A percentile compares a stretch with the other conserved stretches of the same genome.
Evolutionary conservation across 2,329 filamentous ascomycete genomes (phyloP).

Genomic region (Fusarium newnesense): DNA sequence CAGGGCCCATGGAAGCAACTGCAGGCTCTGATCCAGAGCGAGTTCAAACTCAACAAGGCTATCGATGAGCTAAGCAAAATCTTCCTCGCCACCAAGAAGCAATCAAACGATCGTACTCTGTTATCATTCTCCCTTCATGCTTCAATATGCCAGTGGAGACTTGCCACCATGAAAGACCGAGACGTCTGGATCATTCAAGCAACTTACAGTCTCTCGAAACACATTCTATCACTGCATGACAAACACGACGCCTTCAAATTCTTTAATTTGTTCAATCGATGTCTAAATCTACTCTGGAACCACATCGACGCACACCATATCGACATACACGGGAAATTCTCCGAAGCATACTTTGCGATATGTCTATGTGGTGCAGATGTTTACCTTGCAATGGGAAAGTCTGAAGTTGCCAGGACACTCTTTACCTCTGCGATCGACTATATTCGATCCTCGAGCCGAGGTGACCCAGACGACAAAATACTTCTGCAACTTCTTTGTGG

Average conservation of each 20-base stretch:
- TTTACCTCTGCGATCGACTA: neutral
- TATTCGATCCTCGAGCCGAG: accelerated
- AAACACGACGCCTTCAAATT: accelerated
- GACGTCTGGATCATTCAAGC: neutral
- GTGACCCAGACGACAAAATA: accelerated
- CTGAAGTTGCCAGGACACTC: neutral
- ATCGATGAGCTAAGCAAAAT: neutral
- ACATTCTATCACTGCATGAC: neutral
- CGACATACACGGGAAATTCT: neutral
- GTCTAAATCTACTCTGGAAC: neutral
- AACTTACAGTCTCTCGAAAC: neutral
- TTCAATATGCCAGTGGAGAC: neutral
- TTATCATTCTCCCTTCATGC: neutral
- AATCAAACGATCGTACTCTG: neutral
- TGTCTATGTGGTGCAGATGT: neutral
- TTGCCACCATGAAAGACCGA: neutral
- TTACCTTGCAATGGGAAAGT: neutral
- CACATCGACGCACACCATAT: neutral
- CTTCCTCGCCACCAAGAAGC: neutral
- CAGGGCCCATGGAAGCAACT: neutral
- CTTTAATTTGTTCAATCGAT: neutral
- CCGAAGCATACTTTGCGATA: neutral
- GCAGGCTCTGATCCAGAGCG: neutral
- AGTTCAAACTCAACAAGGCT: neutral
- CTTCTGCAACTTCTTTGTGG: neutral